Conservation (phyloP, 805 yeast species). For the Candida silvicultrix region DNA sequence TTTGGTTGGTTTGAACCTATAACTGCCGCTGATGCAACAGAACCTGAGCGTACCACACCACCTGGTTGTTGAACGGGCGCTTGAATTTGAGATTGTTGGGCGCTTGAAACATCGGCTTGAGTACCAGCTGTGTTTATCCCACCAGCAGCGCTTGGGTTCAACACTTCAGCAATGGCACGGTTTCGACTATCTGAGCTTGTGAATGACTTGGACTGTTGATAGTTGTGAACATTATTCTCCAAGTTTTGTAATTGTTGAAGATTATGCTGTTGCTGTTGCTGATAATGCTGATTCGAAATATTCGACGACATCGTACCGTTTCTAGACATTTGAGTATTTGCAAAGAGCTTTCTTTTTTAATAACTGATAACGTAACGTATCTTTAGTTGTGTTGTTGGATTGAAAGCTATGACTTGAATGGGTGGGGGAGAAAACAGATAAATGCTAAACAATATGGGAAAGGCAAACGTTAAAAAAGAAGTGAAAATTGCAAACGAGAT, state of each 20-base stretch:
- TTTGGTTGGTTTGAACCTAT: neutral
- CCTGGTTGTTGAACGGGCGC: conserved; percentile 3
- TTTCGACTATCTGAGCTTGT: conserved; percentile 27
- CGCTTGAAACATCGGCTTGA: too few species aligned
- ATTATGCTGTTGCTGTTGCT: neutral
- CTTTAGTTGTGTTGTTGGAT: too few species aligned
- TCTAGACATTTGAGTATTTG: neutral
- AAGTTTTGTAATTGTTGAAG: conserved; percentile 34
- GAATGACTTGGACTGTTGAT: conserved; percentile 36
- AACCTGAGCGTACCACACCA: neutral
- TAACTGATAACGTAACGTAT: too few species aligned
- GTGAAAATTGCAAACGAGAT: too few species aligned
- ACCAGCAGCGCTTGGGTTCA: conserved; percentile 6
- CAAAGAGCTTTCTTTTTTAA: too few species aligned
- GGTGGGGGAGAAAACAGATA: too few species aligned
- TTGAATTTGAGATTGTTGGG: neutral
- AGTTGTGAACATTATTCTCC: conserved; percentile 30
- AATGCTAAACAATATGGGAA: too few species aligned
- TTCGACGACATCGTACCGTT: neutral
- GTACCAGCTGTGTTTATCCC: too few species aligned
- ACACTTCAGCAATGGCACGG: conserved; percentile 11
- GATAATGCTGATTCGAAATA: neutral
- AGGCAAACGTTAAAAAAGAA: too few species aligned
- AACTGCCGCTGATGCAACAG: neutral
- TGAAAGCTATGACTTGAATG: too few species aligned